phyloP scores from a whole-genome alignment of 148 eudicot species.

The Silene latifolia region DNA sequence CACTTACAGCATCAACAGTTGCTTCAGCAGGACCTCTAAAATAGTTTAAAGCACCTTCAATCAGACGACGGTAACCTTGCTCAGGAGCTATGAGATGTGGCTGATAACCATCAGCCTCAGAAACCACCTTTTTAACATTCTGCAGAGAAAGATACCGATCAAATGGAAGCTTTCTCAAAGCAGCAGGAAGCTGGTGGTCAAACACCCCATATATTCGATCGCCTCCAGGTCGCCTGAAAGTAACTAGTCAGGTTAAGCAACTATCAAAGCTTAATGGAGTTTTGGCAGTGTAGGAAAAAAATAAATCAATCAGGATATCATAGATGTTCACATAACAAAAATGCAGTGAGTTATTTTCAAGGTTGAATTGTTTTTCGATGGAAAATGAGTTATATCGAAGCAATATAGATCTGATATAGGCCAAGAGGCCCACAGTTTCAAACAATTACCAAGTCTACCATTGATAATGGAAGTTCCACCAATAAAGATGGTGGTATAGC shows the following conservation, averaged over 20 bases:
- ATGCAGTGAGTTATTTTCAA: background rate
- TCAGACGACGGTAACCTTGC: constrained; percentile 78
- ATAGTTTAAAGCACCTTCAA: constrained; percentile 64
- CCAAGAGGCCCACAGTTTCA: background rate
- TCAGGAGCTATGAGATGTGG: constrained; percentile 87
- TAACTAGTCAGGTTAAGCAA: background rate
- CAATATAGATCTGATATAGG: background rate
- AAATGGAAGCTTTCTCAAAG: constrained; percentile 74
- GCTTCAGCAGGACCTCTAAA: constrained; percentile 84
- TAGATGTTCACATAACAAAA: background rate
- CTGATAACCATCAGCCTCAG: constrained; percentile 82
- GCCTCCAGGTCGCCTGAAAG: constrained; percentile 75
- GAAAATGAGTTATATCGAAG: background rate
- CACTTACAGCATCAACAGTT: constrained; percentile 76
- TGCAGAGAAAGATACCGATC: constrained; percentile 70
- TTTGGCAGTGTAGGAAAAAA: background rate
- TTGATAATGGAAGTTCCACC: background rate
- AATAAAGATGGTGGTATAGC: background rate
- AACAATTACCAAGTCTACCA: background rate
- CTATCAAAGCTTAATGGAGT: background rate
- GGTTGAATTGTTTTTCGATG: background rate
- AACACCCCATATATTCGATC: constrained; percentile 81
- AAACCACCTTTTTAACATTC: constrained; percentile 60
- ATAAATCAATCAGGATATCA: background rate
- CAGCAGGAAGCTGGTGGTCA: constrained; percentile 85